Evolutionary conservation across 2,329 filamentous ascomycete species (phyloP).

Genomic region (Biscogniauxia marginata): DNA sequence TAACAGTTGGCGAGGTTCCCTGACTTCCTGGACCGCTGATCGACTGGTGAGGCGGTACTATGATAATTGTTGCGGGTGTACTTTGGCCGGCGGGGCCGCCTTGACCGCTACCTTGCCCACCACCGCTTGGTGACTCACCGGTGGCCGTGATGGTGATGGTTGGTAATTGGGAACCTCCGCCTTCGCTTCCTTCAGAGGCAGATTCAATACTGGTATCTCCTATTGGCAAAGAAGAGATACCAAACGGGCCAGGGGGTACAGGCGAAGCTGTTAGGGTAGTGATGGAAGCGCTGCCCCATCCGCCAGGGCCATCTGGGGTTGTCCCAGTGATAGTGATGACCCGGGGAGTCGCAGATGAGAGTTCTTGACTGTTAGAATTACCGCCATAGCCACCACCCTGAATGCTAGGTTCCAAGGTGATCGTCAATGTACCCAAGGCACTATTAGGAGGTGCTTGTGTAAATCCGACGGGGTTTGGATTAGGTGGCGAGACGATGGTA

Average conservation of each 20-base stretch:
- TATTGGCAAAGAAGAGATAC: constrained; percentile 15
- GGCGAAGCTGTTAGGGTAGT: constrained; percentile 13
- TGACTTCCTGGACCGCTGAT: not conserved
- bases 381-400: constrained; percentile 10
- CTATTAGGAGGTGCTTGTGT: constrained; percentile 1
- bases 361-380: not conserved
- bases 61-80: not conserved
- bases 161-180: constrained; percentile 18
- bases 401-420: constrained; percentile 9
- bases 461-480: constrained; percentile 3
- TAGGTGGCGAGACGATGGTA: constrained; percentile 24
- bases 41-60: not conserved
- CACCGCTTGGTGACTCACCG: constrained; percentile 16
- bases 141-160: constrained; percentile 29
- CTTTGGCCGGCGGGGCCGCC: not conserved
- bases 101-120: constrained; percentile 1
- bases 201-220: constrained; percentile 15
- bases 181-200: constrained; percentile 13
- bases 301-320: constrained; percentile 6
- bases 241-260: constrained; percentile 23
- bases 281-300: constrained; percentile 17
- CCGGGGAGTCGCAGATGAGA: too few relatives aligned
- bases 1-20: not conserved
- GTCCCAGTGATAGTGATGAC: too few relatives aligned
- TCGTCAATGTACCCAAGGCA: constrained; percentile 10